Conservation (phyloP, 108 stramenopile species). For the Fistulifera pelliculosa region DNA sequence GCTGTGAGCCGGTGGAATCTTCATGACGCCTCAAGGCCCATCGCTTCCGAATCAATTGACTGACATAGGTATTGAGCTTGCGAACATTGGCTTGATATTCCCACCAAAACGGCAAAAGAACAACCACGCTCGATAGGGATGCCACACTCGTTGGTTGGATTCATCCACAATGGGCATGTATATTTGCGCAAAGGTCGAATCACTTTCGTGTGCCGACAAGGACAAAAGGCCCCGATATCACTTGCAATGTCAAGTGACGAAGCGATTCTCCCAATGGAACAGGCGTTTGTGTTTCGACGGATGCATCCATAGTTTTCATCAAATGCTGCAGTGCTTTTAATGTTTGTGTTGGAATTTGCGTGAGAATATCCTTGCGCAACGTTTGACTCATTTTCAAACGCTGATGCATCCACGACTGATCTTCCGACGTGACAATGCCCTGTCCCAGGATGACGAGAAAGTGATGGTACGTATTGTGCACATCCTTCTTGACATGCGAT, state of each 20-base stretch:
- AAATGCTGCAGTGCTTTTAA: slow-evolving; percentile 12
- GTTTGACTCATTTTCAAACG: slow-evolving; percentile 20
- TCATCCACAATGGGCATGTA: slow-evolving; percentile 27
- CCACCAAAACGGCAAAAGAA: slow-evolving; percentile 17
- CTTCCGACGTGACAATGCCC: slow-evolving; percentile 23
- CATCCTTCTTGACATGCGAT: slow-evolving; percentile 17
- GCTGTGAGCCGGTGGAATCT: background rate
- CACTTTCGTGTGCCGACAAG: slow-evolving; percentile 13
- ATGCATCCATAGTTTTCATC: slow-evolving; percentile 15
- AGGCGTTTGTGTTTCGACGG: slow-evolving; percentile 1
- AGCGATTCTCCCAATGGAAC: slow-evolving; percentile 11
- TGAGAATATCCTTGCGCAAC: slow-evolving; percentile 10
- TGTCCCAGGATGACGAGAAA: slow-evolving; percentile 20
- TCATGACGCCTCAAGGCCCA: slow-evolving; percentile 7
- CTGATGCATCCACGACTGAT: slow-evolving; percentile 19
- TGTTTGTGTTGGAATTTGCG: slow-evolving; percentile 14
- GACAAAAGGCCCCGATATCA: slow-evolving; percentile 19
- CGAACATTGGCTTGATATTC: slow-evolving; percentile 8
- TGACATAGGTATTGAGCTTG: slow-evolving; percentile 14
- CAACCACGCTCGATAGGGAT: slow-evolving; percentile 12
- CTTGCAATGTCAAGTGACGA: slow-evolving; percentile 20
- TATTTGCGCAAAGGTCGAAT: slow-evolving; percentile 20
- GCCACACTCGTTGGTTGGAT: slow-evolving; percentile 18
- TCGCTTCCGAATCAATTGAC: slow-evolving; percentile 14
- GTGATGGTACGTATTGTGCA: slow-evolving; percentile 13